Conservation (phyloP, 2,329 filamentous ascomycete species). For the Apiospora phragmitis region DNA sequence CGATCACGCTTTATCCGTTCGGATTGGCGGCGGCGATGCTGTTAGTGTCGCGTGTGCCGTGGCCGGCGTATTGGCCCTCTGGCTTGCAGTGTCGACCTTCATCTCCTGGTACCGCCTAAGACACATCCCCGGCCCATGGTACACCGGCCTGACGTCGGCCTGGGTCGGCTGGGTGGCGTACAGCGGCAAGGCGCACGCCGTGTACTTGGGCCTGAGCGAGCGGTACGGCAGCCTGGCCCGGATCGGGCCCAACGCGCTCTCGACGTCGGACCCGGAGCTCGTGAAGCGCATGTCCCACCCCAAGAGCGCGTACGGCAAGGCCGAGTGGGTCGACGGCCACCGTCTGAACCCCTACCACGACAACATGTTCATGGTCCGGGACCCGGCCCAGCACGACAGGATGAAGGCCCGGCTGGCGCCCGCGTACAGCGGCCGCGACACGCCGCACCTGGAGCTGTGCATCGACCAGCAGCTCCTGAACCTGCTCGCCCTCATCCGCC, state of each 20-base stretch:
- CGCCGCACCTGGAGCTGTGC: slow-evolving; percentile 18
- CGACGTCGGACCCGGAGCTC: slow-evolving; percentile 23
- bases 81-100: slow-evolving; percentile 15
- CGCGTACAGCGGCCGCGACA: slow-evolving; percentile 25
- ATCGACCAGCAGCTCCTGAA: slow-evolving; percentile 20
- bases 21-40: background rate
- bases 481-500: slow-evolving; percentile 19
- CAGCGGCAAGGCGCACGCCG: slow-evolving; percentile 13
- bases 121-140: slow-evolving; percentile 20
- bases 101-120: slow-evolving; percentile 22
- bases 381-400: slow-evolving; percentile 21
- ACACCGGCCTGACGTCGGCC: slow-evolving; percentile 21
- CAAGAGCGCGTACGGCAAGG: slow-evolving; percentile 21
- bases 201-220: slow-evolving; percentile 3
- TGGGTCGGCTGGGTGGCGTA: slow-evolving; percentile 16
- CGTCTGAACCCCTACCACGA: slow-evolving; percentile 20
- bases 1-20: background rate
- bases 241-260: slow-evolving; percentile 25
- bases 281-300: slow-evolving; percentile 20
- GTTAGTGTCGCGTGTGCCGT: background rate
- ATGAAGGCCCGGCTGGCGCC: slow-evolving; percentile 21
- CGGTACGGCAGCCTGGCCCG: slow-evolving; percentile 21
- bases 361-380: slow-evolving; percentile 18
- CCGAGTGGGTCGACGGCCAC: slow-evolving; percentile 19
- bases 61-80: background rate